These are phyloP conservation scores for Ulota crispa DNA, from an alignment of 225 moss, liverwort and hornwort genomes.

Conservation along the genomic window DNA sequence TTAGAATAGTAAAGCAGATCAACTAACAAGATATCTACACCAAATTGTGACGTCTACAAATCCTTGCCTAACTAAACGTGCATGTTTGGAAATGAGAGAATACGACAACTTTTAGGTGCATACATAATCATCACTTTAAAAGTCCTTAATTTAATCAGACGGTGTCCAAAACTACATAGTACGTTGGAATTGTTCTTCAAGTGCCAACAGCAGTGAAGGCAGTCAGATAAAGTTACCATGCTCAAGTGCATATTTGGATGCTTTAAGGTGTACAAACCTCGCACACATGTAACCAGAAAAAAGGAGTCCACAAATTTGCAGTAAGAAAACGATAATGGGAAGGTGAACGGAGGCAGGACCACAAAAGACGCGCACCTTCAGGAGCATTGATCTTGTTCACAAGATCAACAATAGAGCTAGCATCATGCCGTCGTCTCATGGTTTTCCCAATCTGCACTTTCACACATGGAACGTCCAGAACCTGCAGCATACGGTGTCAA, in stretches of 20 bases:
- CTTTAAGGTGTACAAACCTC: neutral
- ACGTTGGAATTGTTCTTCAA: neutral
- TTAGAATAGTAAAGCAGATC: slow-evolving; percentile 6
- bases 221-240: neutral
- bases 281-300: neutral
- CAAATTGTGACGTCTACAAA: neutral
- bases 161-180: neutral
- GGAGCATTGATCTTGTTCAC: slow-evolving; percentile 72
- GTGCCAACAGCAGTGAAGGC: neutral
- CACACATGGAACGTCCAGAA: slow-evolving; percentile 87
- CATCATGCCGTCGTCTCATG: slow-evolving; percentile 80
- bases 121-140: neutral
- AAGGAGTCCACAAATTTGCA: neutral
- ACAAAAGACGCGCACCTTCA: slow-evolving; percentile 45
- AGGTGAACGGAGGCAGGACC: neutral
- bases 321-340: neutral
- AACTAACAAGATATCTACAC: neutral
- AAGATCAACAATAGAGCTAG: slow-evolving; percentile 61
- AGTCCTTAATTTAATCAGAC: neutral
- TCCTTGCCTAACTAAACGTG: neutral
- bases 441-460: slow-evolving; percentile 81
- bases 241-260: neutral
- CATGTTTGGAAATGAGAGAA: neutral
- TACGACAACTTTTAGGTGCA: no score
- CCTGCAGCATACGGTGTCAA: slow-evolving; percentile 46